Evolutionary conservation across 225 moss, liverwort and hornwort genomes (phyloP).

Genomic region (Asterella californica): DNA sequence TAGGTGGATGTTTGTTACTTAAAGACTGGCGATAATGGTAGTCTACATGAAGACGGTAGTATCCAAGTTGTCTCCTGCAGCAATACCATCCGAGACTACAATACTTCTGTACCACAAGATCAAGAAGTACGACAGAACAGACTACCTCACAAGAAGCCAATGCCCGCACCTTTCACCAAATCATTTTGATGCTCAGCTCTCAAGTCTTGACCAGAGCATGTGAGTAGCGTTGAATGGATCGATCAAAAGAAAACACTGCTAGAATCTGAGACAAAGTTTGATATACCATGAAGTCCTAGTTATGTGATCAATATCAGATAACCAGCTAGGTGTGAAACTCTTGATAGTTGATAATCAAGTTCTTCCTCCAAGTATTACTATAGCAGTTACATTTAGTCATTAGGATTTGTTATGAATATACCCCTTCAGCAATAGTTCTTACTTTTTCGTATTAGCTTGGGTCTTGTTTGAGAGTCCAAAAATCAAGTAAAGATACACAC

Average conservation of each 20-base stretch:
- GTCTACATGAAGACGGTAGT: not conserved
- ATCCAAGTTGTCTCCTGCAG: not conserved
- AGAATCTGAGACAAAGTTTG: too few relatives aligned
- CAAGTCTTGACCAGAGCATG: not conserved
- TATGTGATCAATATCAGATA: too few relatives aligned
- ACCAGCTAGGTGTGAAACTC: too few relatives aligned
- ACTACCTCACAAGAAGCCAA: slow-evolving; percentile 2
- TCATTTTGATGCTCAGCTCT: too few relatives aligned
- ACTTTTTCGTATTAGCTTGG: slow-evolving; percentile 4
- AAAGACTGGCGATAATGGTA: not conserved
- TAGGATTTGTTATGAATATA: too few relatives aligned
- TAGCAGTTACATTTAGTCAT: too few relatives aligned
- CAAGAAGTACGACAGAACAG: slow-evolving; percentile 4
- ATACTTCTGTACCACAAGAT: slow-evolving; percentile 2
- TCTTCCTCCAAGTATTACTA: too few relatives aligned
- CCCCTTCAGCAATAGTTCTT: slow-evolving; percentile 12
- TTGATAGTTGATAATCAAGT: too few relatives aligned
- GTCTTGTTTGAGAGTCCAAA: slow-evolving; percentile 13
- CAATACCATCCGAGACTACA: not conserved
- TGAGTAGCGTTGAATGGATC: not conserved
- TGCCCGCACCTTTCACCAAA: slow-evolving; percentile 9
- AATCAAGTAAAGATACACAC: slow-evolving; percentile 1
- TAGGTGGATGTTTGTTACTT: too few relatives aligned
- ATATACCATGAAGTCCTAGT: too few relatives aligned
- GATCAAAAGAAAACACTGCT: slow-evolving; percentile 11